Evolutionary conservation across 805 yeast genomes (phyloP), one percentile per base, ranked within the genome.

Genomic region (Yamadazyma takamatsuzukensis): DNA sequence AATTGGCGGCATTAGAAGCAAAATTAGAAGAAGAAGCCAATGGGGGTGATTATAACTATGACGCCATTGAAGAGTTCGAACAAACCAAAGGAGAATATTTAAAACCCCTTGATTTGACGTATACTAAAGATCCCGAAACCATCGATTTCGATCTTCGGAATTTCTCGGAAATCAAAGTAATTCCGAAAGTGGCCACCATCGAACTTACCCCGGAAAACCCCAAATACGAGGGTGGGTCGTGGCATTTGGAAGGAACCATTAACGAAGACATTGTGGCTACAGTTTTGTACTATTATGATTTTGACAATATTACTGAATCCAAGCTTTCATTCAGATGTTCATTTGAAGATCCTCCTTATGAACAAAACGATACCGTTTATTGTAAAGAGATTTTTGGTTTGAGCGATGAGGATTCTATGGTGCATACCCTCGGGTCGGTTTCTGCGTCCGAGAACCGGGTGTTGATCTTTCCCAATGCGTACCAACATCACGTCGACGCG

Each of bases 261-360:
- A 60, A 59, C 37, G 72, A 66, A 40, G 60, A 61, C 35, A 65
- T 66, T 27, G 59, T 66, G 5, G 70, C 70, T 2, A 63, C 70
- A 2, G 49, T 57, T 4, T 42, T 65, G 21, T 66, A 63, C 43
- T 66, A 65, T 40, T 64, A 63, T 34, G 70, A 66, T 30, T 34
- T 46, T 15, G 63, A 59, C n/a, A 66, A 66, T 40, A 61, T 66
- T 26, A 40, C 55, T 1, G 62, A 56, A 21, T 59, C 68, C 2
- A 44, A 36, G 12, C 38, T 66, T 8, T 41, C 57, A 2, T 64
- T 65, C 40, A 42, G 64, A 36, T 33, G 39, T 6, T 48, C 49
- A 3, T 51, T 40, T 36, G 54, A 54, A 2, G 62, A 56, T 13
- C 67, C 67, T 5, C 15, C 30, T 3, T 65, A 66, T 41, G 62